Conservation (phyloP, 2,329 filamentous ascomycete species). For the Cordyceps militaris region DNA sequence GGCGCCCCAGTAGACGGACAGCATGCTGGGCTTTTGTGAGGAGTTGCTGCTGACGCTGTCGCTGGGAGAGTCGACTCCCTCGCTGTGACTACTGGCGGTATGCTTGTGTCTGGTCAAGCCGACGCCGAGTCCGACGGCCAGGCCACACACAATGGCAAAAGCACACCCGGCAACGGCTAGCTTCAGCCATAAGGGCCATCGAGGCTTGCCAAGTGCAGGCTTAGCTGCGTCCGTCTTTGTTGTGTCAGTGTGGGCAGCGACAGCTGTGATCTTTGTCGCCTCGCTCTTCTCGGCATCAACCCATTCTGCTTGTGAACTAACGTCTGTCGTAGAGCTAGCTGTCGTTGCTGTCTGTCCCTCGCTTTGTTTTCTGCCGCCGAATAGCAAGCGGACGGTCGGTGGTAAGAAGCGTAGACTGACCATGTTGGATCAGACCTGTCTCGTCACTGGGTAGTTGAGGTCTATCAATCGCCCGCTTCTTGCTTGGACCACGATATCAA, state of each 20-base stretch:
- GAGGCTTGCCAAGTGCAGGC: not conserved
- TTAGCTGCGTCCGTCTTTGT: not conserved
- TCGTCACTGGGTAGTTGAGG: not conserved
- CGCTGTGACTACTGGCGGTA: not conserved
- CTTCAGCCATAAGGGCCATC: not conserved
- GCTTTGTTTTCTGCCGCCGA: not conserved
- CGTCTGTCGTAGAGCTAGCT: not conserved
- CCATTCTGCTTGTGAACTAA: not conserved
- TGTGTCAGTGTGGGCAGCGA: not conserved
- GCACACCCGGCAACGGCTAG: not conserved
- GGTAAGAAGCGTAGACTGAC: not conserved
- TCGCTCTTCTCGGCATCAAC: not conserved
- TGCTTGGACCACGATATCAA: not conserved
- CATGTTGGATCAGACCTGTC: not conserved
- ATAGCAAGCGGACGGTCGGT: not conserved
- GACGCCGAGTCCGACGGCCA: constrained; percentile 3
- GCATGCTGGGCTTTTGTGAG: constrained; percentile 3
- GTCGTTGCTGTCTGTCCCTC: not conserved
- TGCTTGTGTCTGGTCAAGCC: not conserved
- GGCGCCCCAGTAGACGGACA: constrained; percentile 19
- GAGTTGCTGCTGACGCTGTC: not conserved
- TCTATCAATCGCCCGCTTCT: not conserved
- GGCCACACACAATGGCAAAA: not conserved
- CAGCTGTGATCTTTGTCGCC: not conserved
- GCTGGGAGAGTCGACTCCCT: not conserved